Percentiles rank a stretch among this genome's conserved stretches.
Evolutionary conservation across 2,329 filamentous ascomycete species (phyloP).

Genomic region (Calonectria pseudoreteaudii): DNA sequence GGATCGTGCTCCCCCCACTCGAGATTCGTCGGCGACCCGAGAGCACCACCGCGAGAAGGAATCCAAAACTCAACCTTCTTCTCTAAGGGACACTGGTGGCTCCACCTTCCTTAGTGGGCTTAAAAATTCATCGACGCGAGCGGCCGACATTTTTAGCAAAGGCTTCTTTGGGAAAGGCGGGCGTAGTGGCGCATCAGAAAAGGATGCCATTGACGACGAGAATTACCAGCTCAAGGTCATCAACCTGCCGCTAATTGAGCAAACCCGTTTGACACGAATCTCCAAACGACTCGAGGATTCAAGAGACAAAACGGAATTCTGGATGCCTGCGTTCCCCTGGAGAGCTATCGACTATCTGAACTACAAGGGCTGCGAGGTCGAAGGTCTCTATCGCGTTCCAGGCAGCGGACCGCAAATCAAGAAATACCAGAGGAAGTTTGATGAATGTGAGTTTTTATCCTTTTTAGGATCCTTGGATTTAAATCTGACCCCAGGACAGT

Average conservation of each 20-base stretch:
- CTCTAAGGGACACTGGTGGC: constrained; percentile 69
- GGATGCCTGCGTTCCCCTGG: constrained; percentile 98
- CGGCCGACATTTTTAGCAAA: constrained; percentile 83
- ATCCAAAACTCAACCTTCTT: constrained; percentile 63
- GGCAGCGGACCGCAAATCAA: constrained; percentile 92
- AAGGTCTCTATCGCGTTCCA: constrained; percentile 92
- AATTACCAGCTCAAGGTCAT: constrained; percentile 88
- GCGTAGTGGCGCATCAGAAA: constrained; percentile 76
- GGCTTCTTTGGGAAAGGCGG: constrained; percentile 84
- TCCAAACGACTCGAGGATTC: constrained; percentile 90
- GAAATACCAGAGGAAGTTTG: constrained; percentile 92
- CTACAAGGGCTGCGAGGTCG: constrained; percentile 92
- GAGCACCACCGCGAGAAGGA: constrained; percentile 60
- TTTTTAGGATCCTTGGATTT: neutral
- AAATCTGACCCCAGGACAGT: constrained; percentile 60
- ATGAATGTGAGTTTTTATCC: constrained; percentile 71
- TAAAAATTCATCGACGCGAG: constrained; percentile 41
- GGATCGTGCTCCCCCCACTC: constrained; percentile 67
- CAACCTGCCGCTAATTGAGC: constrained; percentile 86
- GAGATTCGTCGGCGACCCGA: constrained; percentile 57
- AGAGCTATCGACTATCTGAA: constrained; percentile 96
- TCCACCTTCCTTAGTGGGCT: constrained; percentile 43
- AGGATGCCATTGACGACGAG: constrained; percentile 79
- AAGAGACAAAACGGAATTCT: constrained; percentile 95
- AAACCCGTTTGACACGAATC: constrained; percentile 91